phyloP scores from a whole-genome alignment of 2,329 filamentous ascomycete genomes.

The Penicillium frequentans region DNA sequence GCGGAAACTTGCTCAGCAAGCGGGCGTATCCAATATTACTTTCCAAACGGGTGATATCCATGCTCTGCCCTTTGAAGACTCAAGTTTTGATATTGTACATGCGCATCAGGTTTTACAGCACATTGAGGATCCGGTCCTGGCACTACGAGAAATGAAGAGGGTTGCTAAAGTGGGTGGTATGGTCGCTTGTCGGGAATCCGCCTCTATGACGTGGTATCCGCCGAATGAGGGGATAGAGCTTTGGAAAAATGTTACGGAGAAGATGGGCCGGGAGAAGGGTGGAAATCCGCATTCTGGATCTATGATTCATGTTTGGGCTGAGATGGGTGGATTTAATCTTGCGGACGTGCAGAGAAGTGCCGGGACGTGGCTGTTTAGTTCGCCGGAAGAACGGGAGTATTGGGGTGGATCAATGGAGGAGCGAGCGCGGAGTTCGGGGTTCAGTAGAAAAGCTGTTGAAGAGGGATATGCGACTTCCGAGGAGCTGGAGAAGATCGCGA shows the following conservation, averaged over 20 bases:
- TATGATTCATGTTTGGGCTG: not conserved
- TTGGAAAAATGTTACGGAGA: constrained; percentile 5
- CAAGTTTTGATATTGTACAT: constrained; percentile 60
- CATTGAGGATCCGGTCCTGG: constrained; percentile 51
- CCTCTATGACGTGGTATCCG: not conserved
- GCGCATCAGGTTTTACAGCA: constrained; percentile 61
- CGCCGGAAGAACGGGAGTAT: not conserved
- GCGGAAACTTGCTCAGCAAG: not conserved
- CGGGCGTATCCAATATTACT: constrained; percentile 26
- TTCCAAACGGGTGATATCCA: constrained; percentile 46
- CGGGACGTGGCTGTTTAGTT: not conserved
- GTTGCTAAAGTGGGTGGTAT: constrained; percentile 44
- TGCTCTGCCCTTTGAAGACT: constrained; percentile 41
- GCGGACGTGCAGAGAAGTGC: not conserved
- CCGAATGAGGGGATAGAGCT: not conserved
- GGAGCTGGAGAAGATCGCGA: not conserved
- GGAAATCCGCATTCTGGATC: not conserved
- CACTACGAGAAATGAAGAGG: constrained; percentile 56
- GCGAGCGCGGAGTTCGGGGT: not conserved
- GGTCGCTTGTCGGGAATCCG: not conserved
- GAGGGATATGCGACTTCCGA: not conserved
- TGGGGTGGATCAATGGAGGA: not conserved
- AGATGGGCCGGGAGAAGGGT: not conserved
- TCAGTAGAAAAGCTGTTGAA: not conserved
- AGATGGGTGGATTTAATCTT: not conserved